Evolutionary conservation across 2,329 filamentous ascomycete species (phyloP), one percentile per base, ranked within the genome.

Genomic region (Phoma sp.): DNA sequence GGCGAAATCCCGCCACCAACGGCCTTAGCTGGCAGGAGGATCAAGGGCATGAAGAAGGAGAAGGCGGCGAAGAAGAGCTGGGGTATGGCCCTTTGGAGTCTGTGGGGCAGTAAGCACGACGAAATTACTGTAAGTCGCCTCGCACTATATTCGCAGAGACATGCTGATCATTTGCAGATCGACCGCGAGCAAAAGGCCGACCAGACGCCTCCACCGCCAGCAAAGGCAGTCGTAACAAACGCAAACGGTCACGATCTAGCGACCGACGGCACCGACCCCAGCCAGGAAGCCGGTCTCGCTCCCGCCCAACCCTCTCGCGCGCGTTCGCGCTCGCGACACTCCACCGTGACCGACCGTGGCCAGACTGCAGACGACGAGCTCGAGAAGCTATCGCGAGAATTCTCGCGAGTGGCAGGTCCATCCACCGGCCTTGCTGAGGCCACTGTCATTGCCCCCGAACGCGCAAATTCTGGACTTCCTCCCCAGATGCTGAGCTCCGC

Each of bases 81-180:
- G 75, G 90, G 89, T 7, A 79, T 97, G 72, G 85, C 87, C 2
- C 78, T 97, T 60, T 98, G 93, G 93, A 89, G 87, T 44, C 80
- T 88, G 1, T 96, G 92, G 89, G 92, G 91, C 11, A 93, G 89
- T 40, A 96, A 90, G 70, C 91, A 97, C 68, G 95, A 98, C 69
- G 84, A 93, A 72, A 82, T 82, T 58, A 89, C 89, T 0, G 81
- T 96, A 65, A 52, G 69, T 59, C 7, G 10, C 32, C 32, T 33
- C 13, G 2, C 24, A 8, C 10, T 40, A 7, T 1, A 33, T n/a
- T 25, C 2, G 9, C 9, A 4, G 11, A 32, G 9, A 14, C 1
- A 18, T 53, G 40, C 52, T 57, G 27, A 59, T 37, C 4, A 14
- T 38, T 11, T 13, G 10, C 41, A 75, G 72, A 68, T 75, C 42